These are phyloP conservation scores for Symmetrospora coprosmae DNA, from an alignment of 768 basidiomycete genomes.

Conservation along the genomic window DNA sequence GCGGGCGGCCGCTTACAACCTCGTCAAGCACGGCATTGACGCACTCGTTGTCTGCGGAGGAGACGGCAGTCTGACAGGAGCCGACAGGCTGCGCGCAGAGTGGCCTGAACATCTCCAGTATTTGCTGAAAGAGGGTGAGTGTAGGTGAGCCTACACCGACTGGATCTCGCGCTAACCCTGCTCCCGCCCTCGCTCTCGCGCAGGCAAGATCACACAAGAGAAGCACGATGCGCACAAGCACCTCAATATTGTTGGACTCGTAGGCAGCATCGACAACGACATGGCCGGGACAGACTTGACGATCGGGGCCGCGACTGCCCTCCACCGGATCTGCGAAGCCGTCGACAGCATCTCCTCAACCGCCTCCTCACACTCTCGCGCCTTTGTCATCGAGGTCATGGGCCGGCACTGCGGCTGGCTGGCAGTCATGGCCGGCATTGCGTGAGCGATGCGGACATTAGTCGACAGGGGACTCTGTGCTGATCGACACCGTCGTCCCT, in stretches of 20 bases:
- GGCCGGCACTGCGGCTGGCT: conserved; percentile 99
- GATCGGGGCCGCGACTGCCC: conserved; percentile 47
- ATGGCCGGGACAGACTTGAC: conserved; percentile 97
- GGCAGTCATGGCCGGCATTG: conserved; percentile 79
- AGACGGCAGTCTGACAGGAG: conserved; percentile 90
- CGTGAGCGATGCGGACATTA: conserved; percentile 42
- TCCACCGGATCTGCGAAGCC: conserved; percentile 86
- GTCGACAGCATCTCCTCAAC: conserved; percentile 98
- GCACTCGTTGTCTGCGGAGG: conserved; percentile 94
- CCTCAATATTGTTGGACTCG: conserved; percentile 91
- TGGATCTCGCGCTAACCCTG: background rate
- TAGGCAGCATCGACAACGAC: conserved; percentile 97
- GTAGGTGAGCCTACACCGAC: too few relatives aligned
- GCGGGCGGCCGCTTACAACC: conserved; percentile 69
- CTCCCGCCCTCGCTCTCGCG: too few relatives aligned
- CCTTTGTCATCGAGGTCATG: conserved; percentile 98
- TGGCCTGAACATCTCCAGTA: conserved; percentile 74
- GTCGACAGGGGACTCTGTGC: background rate
- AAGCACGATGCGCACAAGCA: conserved; percentile 61
- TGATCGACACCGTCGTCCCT: conserved; percentile 40
- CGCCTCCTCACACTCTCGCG: conserved; percentile 84
- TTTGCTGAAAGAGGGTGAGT: conserved; percentile 51
- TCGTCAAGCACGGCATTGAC: conserved; percentile 93
- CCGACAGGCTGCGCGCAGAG: conserved; percentile 80
- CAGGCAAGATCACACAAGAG: conserved; percentile 59